Percentiles rank a stretch among this genome's conserved stretches.
Conservation (phyloP, 139 green algal genomes). For the Chlamydomonas sp. region DNA sequence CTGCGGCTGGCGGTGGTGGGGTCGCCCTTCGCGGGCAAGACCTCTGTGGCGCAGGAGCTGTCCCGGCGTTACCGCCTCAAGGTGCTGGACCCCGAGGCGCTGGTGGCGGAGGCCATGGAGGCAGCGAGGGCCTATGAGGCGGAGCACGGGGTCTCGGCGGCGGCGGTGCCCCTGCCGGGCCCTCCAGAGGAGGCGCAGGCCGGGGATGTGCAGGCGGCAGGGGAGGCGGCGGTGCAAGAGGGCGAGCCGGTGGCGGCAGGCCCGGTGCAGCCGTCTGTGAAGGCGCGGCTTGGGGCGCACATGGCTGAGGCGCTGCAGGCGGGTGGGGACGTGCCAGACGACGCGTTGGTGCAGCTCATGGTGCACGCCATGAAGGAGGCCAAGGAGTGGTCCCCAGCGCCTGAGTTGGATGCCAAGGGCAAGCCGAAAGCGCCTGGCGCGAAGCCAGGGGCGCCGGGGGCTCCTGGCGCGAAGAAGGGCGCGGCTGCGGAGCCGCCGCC, state of each 20-base stretch:
- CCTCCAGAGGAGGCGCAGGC: background rate
- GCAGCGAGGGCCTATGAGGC: conserved; percentile 45
- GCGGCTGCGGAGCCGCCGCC: background rate
- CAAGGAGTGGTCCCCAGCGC: conserved; percentile 26
- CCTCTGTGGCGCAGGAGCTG: conserved; percentile 59
- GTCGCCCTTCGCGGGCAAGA: conserved; percentile 75
- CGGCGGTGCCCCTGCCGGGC: too few species aligned
- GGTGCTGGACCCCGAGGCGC: conserved; percentile 55
- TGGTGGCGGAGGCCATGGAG: conserved; percentile 51
- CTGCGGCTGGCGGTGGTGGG: conserved; percentile 70
- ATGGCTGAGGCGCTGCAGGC: conserved; percentile 39
- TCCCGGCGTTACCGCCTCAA: conserved; percentile 50
- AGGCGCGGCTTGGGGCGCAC: conserved; percentile 39
- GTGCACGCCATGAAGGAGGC: conserved; percentile 62
- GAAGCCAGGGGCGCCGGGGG: background rate
- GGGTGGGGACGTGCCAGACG: conserved; percentile 52
- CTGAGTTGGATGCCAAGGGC: conserved; percentile 14
- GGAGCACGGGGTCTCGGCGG: background rate
- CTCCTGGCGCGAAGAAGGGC: background rate
- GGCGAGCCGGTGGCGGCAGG: background rate
- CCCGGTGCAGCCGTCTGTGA: background rate
- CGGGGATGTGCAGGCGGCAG: background rate
- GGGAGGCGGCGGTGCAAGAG: too few species aligned
- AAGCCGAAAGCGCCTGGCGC: conserved; percentile 11
- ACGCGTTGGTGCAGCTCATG: conserved; percentile 52